Evolutionary conservation across 345 rosid genomes (phyloP), one percentile per base, ranked within the genome.

Genomic region (Ceriops tagal): DNA sequence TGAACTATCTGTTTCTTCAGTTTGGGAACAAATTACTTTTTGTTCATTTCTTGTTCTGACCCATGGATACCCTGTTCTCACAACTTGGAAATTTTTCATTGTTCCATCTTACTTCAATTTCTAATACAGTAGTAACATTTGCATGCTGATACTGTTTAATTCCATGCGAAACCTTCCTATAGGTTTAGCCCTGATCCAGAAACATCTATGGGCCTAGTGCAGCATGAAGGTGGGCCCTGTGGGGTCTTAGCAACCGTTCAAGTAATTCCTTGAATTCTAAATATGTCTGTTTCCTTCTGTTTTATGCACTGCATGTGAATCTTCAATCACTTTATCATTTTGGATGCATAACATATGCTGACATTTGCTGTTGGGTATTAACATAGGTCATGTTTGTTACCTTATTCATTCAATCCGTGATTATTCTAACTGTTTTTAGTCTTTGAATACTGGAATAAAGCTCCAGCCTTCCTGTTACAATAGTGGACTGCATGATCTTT

Each of bases 171-270:
- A 70, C 60, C 32, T 76, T 67, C 68, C 71, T 82, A 73, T 73
- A 95, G 99, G 93, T 96, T 90, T 84, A 96, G 98, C 82, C 79
- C 83, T 79, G 97, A 92, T 85, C 92, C 91, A 76, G 99, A 90
- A 79, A 96, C 99, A 71, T 86, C 96, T 59, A 89, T 90, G 89
- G 99, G 99, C 61, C 83, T 95, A 72, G 99, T 95, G 87, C 99
- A 95, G 91, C 98, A 92, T 84, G 99, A 95, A 89, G 99, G 99
- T 75, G 99, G 99, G 67, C 99, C 98, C 60, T 96, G 99, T 66
- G 98, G 99, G 70, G 99, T 96, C 79, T 86, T 96, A 82, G 99
- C 99, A 65, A 83, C 99, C 64, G 69, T 96, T 74, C 99, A 96
- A 83, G 99, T 95, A 90, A 84, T 72, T 34, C 64, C 64, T 49